A percentile compares a stretch with the other conserved stretches of the same genome.
Conservation (phyloP, 1,139 yeast genomes). For the Lodderomyces beijingensis region DNA sequence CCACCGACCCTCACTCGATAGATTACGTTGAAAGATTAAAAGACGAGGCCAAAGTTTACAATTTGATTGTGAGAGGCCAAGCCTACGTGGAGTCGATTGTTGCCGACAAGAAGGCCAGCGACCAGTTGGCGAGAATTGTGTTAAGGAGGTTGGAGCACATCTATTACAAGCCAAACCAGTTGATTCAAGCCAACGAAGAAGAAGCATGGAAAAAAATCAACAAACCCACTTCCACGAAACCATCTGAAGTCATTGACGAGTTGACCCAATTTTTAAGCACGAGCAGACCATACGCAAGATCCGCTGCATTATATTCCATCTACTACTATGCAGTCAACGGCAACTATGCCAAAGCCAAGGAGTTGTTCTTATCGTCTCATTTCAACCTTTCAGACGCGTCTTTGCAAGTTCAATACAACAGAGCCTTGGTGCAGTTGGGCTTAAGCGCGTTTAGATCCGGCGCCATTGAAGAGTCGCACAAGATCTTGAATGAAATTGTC, state of each 20-base stretch:
- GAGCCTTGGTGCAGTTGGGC: conserved; percentile 94
- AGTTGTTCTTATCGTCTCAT: conserved; percentile 80
- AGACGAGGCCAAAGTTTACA: conserved; percentile 78
- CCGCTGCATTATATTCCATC: conserved; percentile 80
- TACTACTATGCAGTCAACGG: conserved; percentile 90
- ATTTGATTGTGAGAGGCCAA: conserved; percentile 78
- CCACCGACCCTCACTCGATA: conserved; percentile 90
- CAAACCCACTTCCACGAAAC: conserved; percentile 23
- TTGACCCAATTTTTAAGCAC: conserved; percentile 63
- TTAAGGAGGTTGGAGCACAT: conserved; percentile 87
- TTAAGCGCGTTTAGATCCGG: conserved; percentile 93
- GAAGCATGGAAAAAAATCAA: conserved; percentile 43
- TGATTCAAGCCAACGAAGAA: conserved; percentile 65
- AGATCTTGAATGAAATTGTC: conserved; percentile 82
- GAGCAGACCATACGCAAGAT: conserved; percentile 44
- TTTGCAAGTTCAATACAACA: conserved; percentile 87
- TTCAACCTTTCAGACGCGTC: conserved; percentile 80
- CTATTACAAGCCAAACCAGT: conserved; percentile 83
- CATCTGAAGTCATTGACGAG: conserved; percentile 52
- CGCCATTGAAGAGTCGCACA: conserved; percentile 80
- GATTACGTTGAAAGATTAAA: conserved; percentile 89
- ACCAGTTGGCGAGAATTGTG: conserved; percentile 70
- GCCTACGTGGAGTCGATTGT: conserved; percentile 70
- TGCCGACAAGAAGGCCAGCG: conserved; percentile 41
- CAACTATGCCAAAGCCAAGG: conserved; percentile 79